Percentiles rank a stretch among this genome's conserved stretches.
These are phyloP conservation scores for Colletotrichum eremochloae DNA, from an alignment of 2,329 filamentous ascomycete species.

Conservation along the genomic window DNA sequence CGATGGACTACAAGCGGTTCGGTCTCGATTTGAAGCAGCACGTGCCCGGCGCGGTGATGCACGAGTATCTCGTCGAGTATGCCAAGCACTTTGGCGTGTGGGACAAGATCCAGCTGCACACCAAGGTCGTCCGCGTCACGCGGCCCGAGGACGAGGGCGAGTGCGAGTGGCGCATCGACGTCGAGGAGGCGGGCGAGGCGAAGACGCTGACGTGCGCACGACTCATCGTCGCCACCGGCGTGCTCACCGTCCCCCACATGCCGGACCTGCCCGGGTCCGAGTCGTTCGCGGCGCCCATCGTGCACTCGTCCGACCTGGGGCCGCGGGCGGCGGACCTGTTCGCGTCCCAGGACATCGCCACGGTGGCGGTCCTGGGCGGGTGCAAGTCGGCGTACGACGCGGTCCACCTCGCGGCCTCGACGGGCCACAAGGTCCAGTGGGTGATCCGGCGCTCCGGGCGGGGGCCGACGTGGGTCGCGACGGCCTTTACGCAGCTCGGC, in stretches of 20 bases:
- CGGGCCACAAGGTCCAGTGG: conserved; percentile 68
- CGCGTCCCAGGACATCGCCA: conserved; percentile 51
- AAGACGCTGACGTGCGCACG: conserved; percentile 54
- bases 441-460: conserved; percentile 70
- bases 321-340: conserved; percentile 48
- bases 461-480: conserved; percentile 66
- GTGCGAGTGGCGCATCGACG: conserved; percentile 51
- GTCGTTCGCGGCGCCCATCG: conserved; percentile 64
- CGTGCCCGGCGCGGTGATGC: conserved; percentile 68
- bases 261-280: conserved; percentile 64
- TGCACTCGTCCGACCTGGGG: conserved; percentile 69
- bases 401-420: conserved; percentile 68
- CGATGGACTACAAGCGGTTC: conserved; percentile 49
- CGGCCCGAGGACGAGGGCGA: conserved; percentile 51
- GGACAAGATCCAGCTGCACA: conserved; percentile 62
- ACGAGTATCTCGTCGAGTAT: conserved; percentile 69
- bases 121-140: conserved; percentile 63
- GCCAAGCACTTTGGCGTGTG: conserved; percentile 65
- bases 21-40: conserved; percentile 54
- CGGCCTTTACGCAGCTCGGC: conserved; percentile 62
- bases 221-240: conserved; percentile 72
- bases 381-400: conserved; percentile 75
- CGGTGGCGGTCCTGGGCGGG: conserved; percentile 68
- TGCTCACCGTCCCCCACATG: conserved; percentile 69
- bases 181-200: conserved; percentile 21